Conservation (phyloP, 2,329 filamentous ascomycete genomes). For the Colletotrichum somersetense region DNA sequence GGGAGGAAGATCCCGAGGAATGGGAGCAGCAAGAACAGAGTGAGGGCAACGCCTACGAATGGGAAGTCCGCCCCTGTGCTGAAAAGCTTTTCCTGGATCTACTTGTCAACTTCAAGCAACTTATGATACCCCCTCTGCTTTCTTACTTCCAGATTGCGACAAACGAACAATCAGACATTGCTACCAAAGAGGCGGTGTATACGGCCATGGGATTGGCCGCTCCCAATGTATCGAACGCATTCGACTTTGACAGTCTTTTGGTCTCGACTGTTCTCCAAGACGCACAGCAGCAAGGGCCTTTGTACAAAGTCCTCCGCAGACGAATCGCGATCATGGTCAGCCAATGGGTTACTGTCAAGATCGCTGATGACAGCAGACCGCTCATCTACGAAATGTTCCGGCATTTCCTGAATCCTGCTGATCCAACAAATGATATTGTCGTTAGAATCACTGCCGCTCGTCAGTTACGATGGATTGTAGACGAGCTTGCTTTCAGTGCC, state of each 20-base stretch:
- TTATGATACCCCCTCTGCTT: conserved; percentile 83
- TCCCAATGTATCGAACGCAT: conserved; percentile 76
- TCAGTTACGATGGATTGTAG: conserved; percentile 82
- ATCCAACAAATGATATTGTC: conserved; percentile 88
- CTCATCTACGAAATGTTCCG: conserved; percentile 91
- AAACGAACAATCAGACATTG: conserved; percentile 73
- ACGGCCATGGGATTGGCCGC: conserved; percentile 91
- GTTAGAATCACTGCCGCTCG: conserved; percentile 92
- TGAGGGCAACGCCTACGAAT: conserved; percentile 88
- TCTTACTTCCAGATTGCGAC: conserved; percentile 86
- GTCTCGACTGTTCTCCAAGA: conserved; percentile 81
- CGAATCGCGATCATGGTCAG: conserved; percentile 90
- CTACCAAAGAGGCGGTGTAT: conserved; percentile 94
- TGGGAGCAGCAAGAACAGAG: conserved; percentile 94
- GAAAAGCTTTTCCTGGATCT: conserved; percentile 95
- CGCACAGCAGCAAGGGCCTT: conserved; percentile 71
- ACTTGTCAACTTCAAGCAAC: conserved; percentile 86
- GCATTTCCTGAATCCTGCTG: conserved; percentile 82
- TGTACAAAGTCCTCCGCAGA: conserved; percentile 86
- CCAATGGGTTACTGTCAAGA: conserved; percentile 87
- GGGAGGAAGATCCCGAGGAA: conserved; percentile 94
- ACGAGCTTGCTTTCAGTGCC: conserved; percentile 85
- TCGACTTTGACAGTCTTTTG: conserved; percentile 89
- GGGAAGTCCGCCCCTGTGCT: conserved; percentile 90
- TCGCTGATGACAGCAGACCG: conserved; percentile 75